These are phyloP conservation scores for Lichina pygmaea DNA, from an alignment of 495 filamentous ascomycete genomes.

Conservation along the genomic window DNA sequence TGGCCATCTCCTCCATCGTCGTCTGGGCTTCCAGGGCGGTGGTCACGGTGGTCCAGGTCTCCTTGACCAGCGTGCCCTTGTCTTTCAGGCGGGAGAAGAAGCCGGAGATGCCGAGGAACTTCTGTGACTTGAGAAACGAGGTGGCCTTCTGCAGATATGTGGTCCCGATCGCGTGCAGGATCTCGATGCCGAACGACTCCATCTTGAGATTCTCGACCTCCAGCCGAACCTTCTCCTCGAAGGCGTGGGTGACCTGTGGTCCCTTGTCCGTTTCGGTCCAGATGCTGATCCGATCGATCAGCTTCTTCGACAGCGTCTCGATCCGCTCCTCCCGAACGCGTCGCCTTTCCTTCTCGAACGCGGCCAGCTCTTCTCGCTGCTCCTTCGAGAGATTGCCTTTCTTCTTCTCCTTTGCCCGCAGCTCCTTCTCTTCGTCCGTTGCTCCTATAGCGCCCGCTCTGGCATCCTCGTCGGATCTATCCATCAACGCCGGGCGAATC, in stretches of 20 bases:
- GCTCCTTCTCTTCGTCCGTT: constrained; percentile 48
- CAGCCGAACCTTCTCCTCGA: constrained; percentile 76
- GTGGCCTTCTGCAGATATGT: constrained; percentile 75
- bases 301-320: constrained; percentile 52
- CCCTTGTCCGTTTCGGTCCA: constrained; percentile 96
- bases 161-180: constrained; percentile 77
- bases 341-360: constrained; percentile 66
- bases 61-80: constrained; percentile 86
- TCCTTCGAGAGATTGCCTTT: constrained; percentile 66
- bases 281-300: constrained; percentile 71
- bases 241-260: constrained; percentile 56
- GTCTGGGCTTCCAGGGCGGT: constrained; percentile 95
- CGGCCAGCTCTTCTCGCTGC: constrained; percentile 67
- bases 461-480: constrained; percentile 68
- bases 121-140: constrained; percentile 75
- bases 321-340: constrained; percentile 76
- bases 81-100: constrained; percentile 89
- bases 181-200: constrained; percentile 94
- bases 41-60: constrained; percentile 92
- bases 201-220: constrained; percentile 98
- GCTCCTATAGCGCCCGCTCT: constrained; percentile 38
- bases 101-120: constrained; percentile 84
- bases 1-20: constrained; percentile 98
- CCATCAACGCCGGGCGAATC: constrained; percentile 64
- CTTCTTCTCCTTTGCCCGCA: constrained; percentile 66